Conservation (phyloP, 768 basidiomycete genomes). For the Trametes coccinea region DNA sequence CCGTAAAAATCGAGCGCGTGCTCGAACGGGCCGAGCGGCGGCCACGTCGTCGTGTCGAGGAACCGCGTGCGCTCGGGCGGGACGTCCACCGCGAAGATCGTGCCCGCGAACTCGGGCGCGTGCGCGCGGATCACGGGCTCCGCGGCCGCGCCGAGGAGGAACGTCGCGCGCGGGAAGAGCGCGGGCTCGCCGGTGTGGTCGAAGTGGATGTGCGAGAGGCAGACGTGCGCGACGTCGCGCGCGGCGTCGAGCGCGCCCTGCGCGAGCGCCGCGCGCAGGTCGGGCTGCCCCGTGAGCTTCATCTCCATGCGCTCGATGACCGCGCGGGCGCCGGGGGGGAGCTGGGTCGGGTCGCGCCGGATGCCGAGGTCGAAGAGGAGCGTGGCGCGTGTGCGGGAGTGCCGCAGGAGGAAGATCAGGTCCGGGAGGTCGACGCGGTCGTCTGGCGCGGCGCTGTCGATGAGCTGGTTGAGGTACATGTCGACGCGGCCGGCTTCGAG, state of each 20-base stretch:
- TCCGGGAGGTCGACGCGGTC: slow-evolving; percentile 40
- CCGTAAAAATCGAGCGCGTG: slow-evolving; percentile 52
- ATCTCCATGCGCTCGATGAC: slow-evolving; percentile 25
- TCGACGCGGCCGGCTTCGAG: slow-evolving; percentile 51
- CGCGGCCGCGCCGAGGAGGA: slow-evolving; percentile 48
- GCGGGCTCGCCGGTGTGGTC: slow-evolving; percentile 51
- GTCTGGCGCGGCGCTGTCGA: slow-evolving; percentile 34
- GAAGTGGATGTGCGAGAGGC: slow-evolving; percentile 55
- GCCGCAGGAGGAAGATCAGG: slow-evolving; percentile 53
- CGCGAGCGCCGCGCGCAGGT: slow-evolving; percentile 47
- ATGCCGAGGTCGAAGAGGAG: slow-evolving; percentile 58
- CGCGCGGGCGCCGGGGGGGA: slow-evolving; percentile 42
- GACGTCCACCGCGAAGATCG: slow-evolving; percentile 19
- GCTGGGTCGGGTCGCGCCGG: slow-evolving; percentile 39
- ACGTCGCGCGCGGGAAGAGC: slow-evolving; percentile 47
- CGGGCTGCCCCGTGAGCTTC: slow-evolving; percentile 16
- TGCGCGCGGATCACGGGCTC: slow-evolving; percentile 37
- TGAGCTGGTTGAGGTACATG: slow-evolving; percentile 39
- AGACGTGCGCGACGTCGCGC: slow-evolving; percentile 44
- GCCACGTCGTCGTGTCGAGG: slow-evolving; percentile 32
- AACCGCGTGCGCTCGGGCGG: slow-evolving; percentile 17
- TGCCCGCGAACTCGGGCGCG: slow-evolving; percentile 24
- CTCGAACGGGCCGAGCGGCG: slow-evolving; percentile 51
- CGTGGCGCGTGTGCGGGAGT: slow-evolving; percentile 37
- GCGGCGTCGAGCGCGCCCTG: slow-evolving; percentile 49